Evolutionary conservation across 768 basidiomycete genomes (phyloP).

Genomic region (Mrakia frigida): DNA sequence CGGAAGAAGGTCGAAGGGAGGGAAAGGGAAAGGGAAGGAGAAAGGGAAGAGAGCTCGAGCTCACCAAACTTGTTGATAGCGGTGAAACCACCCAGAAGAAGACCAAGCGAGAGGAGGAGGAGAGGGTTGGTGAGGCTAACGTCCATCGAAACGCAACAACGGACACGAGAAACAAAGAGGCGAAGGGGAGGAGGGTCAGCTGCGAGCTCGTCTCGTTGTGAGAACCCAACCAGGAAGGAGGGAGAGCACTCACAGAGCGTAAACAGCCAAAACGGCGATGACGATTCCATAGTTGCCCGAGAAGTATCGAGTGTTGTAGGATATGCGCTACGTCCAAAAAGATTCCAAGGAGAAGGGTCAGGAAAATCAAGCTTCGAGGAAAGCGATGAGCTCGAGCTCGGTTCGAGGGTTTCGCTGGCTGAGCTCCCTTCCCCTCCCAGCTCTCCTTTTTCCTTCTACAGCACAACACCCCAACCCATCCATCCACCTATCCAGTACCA

Average conservation of each 20-base stretch:
- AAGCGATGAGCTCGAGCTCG: background rate
- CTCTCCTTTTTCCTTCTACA: no score
- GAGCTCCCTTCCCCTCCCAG: no score
- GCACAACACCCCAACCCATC: no score
- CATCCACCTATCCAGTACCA: no score
- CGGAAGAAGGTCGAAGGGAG: background rate
- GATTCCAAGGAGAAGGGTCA: background rate
- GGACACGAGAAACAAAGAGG: background rate
- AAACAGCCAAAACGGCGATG: slow-evolving; percentile 69
- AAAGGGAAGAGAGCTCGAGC: slow-evolving; percentile 38
- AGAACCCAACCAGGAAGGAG: no score
- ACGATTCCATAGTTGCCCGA: slow-evolving; percentile 78
- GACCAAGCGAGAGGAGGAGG: slow-evolving; percentile 73
- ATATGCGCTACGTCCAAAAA: slow-evolving; percentile 61
- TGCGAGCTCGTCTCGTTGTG: slow-evolving; percentile 1
- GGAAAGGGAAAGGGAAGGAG: slow-evolving; percentile 9
- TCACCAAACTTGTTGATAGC: slow-evolving; percentile 83
- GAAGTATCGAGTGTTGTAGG: slow-evolving; percentile 68
- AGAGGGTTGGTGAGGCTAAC: slow-evolving; percentile 71
- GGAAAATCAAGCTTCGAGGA: background rate
- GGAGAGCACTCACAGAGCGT: slow-evolving; percentile 63
- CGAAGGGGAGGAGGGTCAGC: slow-evolving; percentile 3
- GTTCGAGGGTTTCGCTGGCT: no score
- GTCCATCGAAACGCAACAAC: background rate
- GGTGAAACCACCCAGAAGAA: slow-evolving; percentile 86